Conservation (phyloP, 2,329 filamentous ascomycete genomes). For the Phaeosphaeriaceae sp. region DNA sequence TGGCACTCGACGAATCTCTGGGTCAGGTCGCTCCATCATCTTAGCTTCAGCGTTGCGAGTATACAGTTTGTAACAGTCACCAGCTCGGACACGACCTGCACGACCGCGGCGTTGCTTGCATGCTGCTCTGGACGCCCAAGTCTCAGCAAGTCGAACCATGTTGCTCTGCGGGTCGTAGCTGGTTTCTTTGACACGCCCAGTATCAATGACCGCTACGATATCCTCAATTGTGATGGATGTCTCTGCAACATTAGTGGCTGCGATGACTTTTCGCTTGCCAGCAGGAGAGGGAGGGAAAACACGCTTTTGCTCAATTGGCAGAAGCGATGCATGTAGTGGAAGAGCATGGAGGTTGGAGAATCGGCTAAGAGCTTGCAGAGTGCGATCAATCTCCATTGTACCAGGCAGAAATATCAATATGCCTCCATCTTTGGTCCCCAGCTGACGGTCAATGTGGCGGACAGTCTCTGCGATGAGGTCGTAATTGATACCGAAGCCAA, state of each 20-base stretch:
- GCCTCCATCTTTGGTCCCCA: slow-evolving; percentile 76
- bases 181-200: slow-evolving; percentile 93
- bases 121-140: slow-evolving; percentile 91
- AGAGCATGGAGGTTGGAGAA: slow-evolving; percentile 75
- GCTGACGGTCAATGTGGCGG: slow-evolving; percentile 77
- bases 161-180: slow-evolving; percentile 91
- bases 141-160: slow-evolving; percentile 92
- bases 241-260: slow-evolving; percentile 95
- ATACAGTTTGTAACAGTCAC: slow-evolving; percentile 94
- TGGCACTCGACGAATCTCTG: slow-evolving; percentile 90
- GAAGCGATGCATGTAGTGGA: slow-evolving; percentile 88
- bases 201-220: slow-evolving; percentile 94
- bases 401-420: slow-evolving; percentile 97
- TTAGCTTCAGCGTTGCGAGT: slow-evolving; percentile 79
- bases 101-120: slow-evolving; percentile 94
- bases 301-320: slow-evolving; percentile 83
- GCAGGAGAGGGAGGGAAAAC: slow-evolving; percentile 80
- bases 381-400: slow-evolving; percentile 86
- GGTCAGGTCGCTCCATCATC: slow-evolving; percentile 90
- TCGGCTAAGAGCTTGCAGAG: slow-evolving; percentile 70
- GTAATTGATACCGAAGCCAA: slow-evolving; percentile 87
- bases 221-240: slow-evolving; percentile 99
- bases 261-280: slow-evolving; percentile 89
- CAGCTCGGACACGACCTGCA: slow-evolving; percentile 89
- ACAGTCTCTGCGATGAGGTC: slow-evolving; percentile 82